A percentile compares a stretch with the other conserved stretches of the same genome.
Evolutionary conservation across 2,329 filamentous ascomycete species (phyloP).

Genomic region (Alternaria dauci): DNA sequence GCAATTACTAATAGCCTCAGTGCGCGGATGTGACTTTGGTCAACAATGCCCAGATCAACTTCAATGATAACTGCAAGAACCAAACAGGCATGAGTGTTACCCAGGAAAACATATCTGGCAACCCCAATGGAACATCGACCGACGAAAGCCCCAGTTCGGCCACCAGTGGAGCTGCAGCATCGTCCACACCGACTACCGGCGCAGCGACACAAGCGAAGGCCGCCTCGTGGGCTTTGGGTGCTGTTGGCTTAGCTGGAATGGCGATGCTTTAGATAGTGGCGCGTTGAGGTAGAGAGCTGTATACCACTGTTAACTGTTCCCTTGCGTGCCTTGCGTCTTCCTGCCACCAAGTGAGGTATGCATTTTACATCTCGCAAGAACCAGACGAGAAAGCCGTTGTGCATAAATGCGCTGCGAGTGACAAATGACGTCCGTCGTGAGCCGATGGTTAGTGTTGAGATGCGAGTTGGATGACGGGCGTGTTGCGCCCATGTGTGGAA

Average conservation of each 20-base stretch:
- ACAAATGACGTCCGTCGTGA: neutral
- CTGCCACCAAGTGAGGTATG: neutral
- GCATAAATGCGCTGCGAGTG: neutral
- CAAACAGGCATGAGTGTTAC: conserved; percentile 63
- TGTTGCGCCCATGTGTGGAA: neutral
- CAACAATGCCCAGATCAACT: conserved; percentile 56
- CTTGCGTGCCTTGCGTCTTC: neutral
- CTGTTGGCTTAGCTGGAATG: conserved; percentile 44
- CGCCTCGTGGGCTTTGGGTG: conserved; percentile 47
- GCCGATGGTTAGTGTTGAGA: neutral
- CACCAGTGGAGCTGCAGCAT: conserved; percentile 25
- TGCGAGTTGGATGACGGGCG: neutral
- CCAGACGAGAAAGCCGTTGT: neutral
- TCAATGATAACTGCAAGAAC: conserved; percentile 64
- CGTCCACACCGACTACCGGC: conserved; percentile 27
- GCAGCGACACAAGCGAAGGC: conserved; percentile 43
- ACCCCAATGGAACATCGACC: conserved; percentile 56
- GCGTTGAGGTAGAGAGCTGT: neutral
- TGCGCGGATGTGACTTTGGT: conserved; percentile 79
- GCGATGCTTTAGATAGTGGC: conserved; percentile 32
- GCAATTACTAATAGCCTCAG: conserved; percentile 47
- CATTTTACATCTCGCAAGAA: neutral
- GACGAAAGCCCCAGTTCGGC: conserved; percentile 26
- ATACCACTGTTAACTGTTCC: neutral
- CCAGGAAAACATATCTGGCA: conserved; percentile 51